Evolutionary conservation across 805 yeast genomes (phyloP).

Genomic region (Cyberlindnera misumaiensis): DNA sequence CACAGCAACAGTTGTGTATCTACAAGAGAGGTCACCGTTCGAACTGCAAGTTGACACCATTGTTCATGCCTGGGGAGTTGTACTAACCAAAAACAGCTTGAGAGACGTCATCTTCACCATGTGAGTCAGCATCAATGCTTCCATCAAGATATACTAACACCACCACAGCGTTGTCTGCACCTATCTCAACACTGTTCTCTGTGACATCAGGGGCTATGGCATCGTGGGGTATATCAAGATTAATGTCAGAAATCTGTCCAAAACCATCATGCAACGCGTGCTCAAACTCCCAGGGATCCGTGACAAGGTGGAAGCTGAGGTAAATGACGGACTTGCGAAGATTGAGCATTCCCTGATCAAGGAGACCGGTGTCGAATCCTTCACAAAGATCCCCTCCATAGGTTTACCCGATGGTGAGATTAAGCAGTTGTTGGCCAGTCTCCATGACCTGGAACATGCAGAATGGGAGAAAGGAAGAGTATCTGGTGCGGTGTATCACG

Average conservation of each 20-base stretch:
- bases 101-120: neutral
- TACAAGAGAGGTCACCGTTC: too few relatives aligned
- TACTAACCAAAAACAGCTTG: too few relatives aligned
- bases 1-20: too few relatives aligned
- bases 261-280: constrained; percentile 25
- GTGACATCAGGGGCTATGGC: constrained; percentile 34
- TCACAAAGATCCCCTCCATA: constrained; percentile 44
- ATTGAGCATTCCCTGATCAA: constrained; percentile 55
- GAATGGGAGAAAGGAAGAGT: constrained; percentile 83
- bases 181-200: constrained; percentile 1
- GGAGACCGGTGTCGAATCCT: constrained; percentile 41
- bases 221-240: constrained; percentile 24
- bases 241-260: constrained; percentile 8
- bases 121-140: too few relatives aligned
- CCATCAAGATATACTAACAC: neutral
- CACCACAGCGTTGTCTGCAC: constrained; percentile 4
- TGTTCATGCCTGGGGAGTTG: too few relatives aligned
- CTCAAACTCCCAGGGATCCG: constrained; percentile 47
- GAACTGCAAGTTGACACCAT: too few relatives aligned
- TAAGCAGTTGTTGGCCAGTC: constrained; percentile 41
- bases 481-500: constrained; percentile 96
- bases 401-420: constrained; percentile 51
- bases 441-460: constrained; percentile 50
- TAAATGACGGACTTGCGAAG: constrained; percentile 36
- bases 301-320: constrained; percentile 53